Evolutionary conservation across 192 early-diverging fungal genomes (phyloP).

Genomic region (Coemansia sp.): DNA sequence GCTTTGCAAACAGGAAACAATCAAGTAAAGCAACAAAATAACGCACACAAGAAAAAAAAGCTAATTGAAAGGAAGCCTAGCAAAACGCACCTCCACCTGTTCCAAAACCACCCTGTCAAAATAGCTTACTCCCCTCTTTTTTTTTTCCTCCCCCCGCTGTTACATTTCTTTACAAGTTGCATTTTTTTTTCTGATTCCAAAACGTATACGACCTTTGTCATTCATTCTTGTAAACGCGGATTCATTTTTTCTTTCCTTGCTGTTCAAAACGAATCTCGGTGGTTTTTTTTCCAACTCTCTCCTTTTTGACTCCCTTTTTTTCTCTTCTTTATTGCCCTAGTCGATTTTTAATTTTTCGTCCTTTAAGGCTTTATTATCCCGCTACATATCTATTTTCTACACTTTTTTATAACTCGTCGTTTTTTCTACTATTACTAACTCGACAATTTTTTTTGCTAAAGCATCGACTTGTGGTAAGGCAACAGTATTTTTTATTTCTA

Average conservation of each 20-base stretch:
- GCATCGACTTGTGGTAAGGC: no score
- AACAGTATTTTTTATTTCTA: no score
- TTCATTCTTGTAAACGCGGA: not conserved
- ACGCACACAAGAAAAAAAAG: not conserved
- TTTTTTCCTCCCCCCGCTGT: not conserved
- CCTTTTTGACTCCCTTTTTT: conserved; percentile 11
- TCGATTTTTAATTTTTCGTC: conserved; percentile 1
- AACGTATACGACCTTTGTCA: not conserved
- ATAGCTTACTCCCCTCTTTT: not conserved
- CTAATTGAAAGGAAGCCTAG: not conserved
- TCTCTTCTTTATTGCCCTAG: conserved; percentile 18
- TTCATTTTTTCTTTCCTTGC: conserved; percentile 10
- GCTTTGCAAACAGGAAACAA: conserved; percentile 6
- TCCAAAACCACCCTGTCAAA: not conserved
- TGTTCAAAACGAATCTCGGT: not conserved
- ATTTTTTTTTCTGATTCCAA: not conserved
- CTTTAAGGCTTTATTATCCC: not conserved
- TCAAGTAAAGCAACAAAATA: not conserved
- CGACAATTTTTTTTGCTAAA: no score
- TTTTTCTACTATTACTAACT: no score
- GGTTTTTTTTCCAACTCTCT: conserved; percentile 5
- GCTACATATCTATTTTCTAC: conserved; percentile 1
- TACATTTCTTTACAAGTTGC: not conserved
- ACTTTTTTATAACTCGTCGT: conserved; percentile 3
- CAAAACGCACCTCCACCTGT: not conserved